These are phyloP conservation scores for Psilocybe sp. DNA, from an alignment of 768 basidiomycete genomes.

Conservation along the genomic window DNA sequence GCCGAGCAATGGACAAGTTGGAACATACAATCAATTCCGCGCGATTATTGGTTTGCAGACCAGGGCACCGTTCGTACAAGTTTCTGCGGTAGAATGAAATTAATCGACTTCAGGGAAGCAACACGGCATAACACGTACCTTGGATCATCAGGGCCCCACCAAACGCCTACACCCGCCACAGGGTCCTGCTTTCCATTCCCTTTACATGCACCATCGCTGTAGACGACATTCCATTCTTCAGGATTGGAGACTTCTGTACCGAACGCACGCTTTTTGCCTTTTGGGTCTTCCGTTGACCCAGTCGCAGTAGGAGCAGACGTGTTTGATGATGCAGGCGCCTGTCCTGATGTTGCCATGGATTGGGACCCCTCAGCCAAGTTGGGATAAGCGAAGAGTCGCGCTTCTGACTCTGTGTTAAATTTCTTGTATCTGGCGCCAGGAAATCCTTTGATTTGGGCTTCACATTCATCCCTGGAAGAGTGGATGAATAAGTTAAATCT, in stretches of 20 bases:
- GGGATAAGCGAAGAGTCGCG: conserved; percentile 42
- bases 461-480: conserved; percentile 65
- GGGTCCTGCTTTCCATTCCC: conserved; percentile 72
- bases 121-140: conserved; percentile 37
- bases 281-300: conserved; percentile 12
- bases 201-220: conserved; percentile 85
- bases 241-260: conserved; percentile 28
- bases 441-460: conserved; percentile 66
- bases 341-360: not conserved
- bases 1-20: not conserved
- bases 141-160: conserved; percentile 73
- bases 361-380: not conserved
- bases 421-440: conserved; percentile 64
- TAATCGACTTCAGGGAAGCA: not conserved
- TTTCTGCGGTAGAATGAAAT: conserved; percentile 50
- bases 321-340: not conserved
- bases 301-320: not conserved
- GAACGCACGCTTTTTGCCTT: conserved; percentile 31
- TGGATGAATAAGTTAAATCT: conserved; percentile 2
- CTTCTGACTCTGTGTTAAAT: conserved; percentile 53
- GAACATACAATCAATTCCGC: conserved; percentile 79
- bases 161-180: conserved; percentile 84
- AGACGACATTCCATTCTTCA: conserved; percentile 52
- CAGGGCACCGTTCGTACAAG: conserved; percentile 77
- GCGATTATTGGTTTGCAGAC: conserved; percentile 82